Conservation (phyloP, 257 asterid genomes). For the Pogostemon cablin region DNA sequence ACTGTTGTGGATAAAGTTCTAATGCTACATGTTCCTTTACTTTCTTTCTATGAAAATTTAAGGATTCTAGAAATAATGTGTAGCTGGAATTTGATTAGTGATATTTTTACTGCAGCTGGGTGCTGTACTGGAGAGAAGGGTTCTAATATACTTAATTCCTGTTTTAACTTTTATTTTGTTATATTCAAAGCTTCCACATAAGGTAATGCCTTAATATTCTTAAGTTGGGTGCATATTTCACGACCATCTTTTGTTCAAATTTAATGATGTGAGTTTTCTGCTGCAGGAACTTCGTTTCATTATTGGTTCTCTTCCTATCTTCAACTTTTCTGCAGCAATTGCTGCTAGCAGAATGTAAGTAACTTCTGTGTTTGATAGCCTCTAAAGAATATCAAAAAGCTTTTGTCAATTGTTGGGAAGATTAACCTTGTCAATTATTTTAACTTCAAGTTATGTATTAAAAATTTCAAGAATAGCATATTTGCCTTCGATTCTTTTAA, state of each 20-base stretch:
- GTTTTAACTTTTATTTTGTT: constrained; percentile 75
- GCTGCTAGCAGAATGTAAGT: constrained; percentile 92
- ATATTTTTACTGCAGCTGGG: constrained; percentile 72
- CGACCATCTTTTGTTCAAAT: constrained; percentile 14
- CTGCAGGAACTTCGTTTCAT: constrained; percentile 96
- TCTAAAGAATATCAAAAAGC: constrained; percentile 14
- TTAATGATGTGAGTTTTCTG: constrained; percentile 34
- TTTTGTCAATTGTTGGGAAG: constrained; percentile 1
- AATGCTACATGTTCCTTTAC: constrained; percentile 15
- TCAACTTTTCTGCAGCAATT: constrained; percentile 90
- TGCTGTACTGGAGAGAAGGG: constrained; percentile 77
- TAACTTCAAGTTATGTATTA: neutral
- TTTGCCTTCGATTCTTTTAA: neutral
- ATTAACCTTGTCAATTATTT: neutral
- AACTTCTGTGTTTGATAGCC: constrained; percentile 21
- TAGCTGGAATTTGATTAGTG: constrained; percentile 33
- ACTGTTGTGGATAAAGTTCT: constrained; percentile 9
- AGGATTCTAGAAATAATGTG: constrained; percentile 18
- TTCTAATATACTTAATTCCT: constrained; percentile 60
- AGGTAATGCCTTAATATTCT: constrained; percentile 53
- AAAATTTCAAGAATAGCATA: neutral
- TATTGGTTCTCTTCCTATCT: constrained; percentile 84
- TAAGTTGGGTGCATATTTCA: constrained; percentile 22
- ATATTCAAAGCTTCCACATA: constrained; percentile 95
- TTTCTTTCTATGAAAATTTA: constrained; percentile 9